Evolutionary conservation across 768 basidiomycete species (phyloP), one percentile per base, ranked within the genome.

Genomic region (Boletus barrowsii): DNA sequence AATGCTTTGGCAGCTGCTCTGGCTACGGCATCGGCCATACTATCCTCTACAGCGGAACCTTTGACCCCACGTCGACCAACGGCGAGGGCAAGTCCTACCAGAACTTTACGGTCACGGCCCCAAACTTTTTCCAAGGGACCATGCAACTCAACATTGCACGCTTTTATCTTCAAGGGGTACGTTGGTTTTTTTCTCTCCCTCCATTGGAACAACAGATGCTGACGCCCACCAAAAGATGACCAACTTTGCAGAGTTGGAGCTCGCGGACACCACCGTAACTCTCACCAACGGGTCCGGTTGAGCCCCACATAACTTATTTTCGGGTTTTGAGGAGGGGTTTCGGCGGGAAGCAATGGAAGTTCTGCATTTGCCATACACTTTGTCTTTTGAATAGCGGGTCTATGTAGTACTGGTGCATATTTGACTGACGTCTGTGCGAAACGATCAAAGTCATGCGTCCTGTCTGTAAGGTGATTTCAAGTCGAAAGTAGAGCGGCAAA

Each of bases 141-240:
- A 30, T 0, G 17, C 18, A 42, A 11, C 0, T 67, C 20, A 36
- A 0, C 1, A 14, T 57, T 5, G 56, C 40, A 17, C 51, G 40
- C 37, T 29, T 55, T 20, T 51, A 35, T 32, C 10, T 53, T 5
- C 0, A 3, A 1, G 48, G 46, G n/a, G 67, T 66, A 36, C 14
- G 56, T 42, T 30, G 33, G 14, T 3, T 11, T 15, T n/a, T 40
- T 17, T 17, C 5, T 30, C 17, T 47, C 10, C 14, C n/a, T 22
- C 15, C 14, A 7, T 37, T 10, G 15, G n/a, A 10, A n/a, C 7
- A 39, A 41, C 14, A 9, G 26, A 26, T 39, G 22, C 42, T 64
- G 54, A 62, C 26, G 14, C 22, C 8, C 4, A 6, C 13, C n/a
- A n/a, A 5, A 37, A 52, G 57, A 0, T 0, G 5, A 11, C 10